Base-by-base conservation (phyloP, 306 rosid species). In the Bauhinia variegata region DNA sequence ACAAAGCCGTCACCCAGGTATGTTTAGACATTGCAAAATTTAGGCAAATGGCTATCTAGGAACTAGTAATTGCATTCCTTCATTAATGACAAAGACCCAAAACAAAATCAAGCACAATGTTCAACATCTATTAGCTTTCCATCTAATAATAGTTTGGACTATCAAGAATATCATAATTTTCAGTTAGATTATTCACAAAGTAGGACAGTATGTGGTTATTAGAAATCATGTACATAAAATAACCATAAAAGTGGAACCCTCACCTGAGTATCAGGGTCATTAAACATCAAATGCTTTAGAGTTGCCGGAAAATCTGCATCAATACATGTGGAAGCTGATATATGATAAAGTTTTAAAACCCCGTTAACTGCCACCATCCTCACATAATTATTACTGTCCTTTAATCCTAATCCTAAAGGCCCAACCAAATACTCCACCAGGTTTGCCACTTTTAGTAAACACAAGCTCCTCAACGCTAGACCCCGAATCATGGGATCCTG, bases 371-470 rank as follows among this genome's bases (percentile, higher is more conserved):
- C 99, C 60, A 95, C 91, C 64, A 33, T 90, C 85, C 97, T 95
- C 49, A 95, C 99, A 67, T 95, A 95, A 77, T 88, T 83, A 65
- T 79, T 95, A 70, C 23, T 85, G 51, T 95, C 99, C 83, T 88
- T 90, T 89, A 95, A 86, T 66, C 99, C 97, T 9, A 84, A 86
- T 41, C 92, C 96, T 80, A 95, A 75, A 4, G 97, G 99, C 73
- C 97, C 99, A 51, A 95, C 89, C 87, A 95, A 85, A 86, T 95
- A 95, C 82, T 95, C 99, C 77, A 95, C 99, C 49, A 95, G 80
- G 60, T 95, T 95, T 13, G 86, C 77, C 60, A 90, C 97, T 72
- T 97, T 82, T 12, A 95, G 89, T 0, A 92, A 88, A 73, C 97
- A 95, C 90, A 95, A 74, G 81, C 97, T 95, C 85, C 99, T 86